Evolutionary conservation across 495 filamentous ascomycete genomes (phyloP).

Genomic region (Aspergillus nanangensis): DNA sequence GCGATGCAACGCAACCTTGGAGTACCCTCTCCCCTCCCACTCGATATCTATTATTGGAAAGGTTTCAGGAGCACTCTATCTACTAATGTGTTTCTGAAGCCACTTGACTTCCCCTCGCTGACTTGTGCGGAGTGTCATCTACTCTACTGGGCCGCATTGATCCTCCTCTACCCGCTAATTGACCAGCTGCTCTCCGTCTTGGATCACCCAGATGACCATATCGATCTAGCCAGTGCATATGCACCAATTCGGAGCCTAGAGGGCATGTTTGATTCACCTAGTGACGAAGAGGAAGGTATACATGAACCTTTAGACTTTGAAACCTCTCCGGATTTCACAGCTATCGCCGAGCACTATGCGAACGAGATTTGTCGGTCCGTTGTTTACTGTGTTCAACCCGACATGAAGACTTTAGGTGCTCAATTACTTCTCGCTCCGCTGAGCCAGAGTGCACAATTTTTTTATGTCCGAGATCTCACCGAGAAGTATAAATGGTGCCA

Average conservation of each 20-base stretch:
- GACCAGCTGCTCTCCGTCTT: slow-evolving; percentile 14
- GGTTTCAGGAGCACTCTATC: slow-evolving; percentile 11
- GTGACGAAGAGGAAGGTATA: no score
- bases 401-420: slow-evolving; percentile 18
- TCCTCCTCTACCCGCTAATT: slow-evolving; percentile 20
- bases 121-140: slow-evolving; percentile 14
- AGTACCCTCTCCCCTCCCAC: slow-evolving; percentile 4
- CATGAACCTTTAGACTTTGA: background rate
- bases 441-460: slow-evolving; percentile 19
- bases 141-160: slow-evolving; percentile 12
- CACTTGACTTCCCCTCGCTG: slow-evolving; percentile 13
- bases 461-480: slow-evolving; percentile 9
- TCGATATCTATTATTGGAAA: slow-evolving; percentile 3
- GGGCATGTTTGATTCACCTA: background rate
- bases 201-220: background rate
- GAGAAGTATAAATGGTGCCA: slow-evolving; percentile 21
- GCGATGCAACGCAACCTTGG: slow-evolving; percentile 17
- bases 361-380: slow-evolving; percentile 16
- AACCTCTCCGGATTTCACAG: slow-evolving; percentile 5
- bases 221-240: slow-evolving; percentile 2
- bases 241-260: background rate
- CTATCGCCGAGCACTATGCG: slow-evolving; percentile 16
- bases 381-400: slow-evolving; percentile 15
- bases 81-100: slow-evolving; percentile 5
- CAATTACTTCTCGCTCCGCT: slow-evolving; percentile 17